Base-by-base conservation (phyloP, 2,329 filamentous ascomycete genomes). In the Colletotrichum kahawae region DNA sequence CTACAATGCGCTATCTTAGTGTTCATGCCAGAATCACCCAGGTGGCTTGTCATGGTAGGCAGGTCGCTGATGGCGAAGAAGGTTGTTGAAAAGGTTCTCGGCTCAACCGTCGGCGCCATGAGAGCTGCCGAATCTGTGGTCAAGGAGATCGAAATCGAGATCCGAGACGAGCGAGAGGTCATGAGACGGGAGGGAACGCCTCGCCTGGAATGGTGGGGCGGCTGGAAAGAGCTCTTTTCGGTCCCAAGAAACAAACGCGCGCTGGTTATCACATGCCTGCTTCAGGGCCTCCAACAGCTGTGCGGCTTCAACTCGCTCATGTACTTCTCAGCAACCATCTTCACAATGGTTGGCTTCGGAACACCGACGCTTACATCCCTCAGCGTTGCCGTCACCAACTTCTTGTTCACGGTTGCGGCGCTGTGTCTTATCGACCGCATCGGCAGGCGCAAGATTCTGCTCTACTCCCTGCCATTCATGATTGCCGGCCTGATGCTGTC, bases 281-380 rank as follows among this genome's bases (percentile, higher is more conserved):
- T 98, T 3, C 96, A 98, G 81, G 95, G 92, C 0, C 86, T 97
- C 8, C 96, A 98, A 84, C 96, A 98, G 82, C 89, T 98, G 1
- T 97, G 94, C 80, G 95, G 95, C 1, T 97, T 97, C 59, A 98
- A 98, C 85, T 95, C 94, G 13, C 88, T 98, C 34, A 98, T 98
- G 95, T 98, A 98, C 84, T 98, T 95, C 82, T 95, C 94, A 1
- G 94, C 94, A 5, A 95, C 94, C 9, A 95, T 96, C 34, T 96
- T 96, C 81, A 90, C 91, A 4, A 88, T 95, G 36, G 89, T 98
- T 1, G 93, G 93, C 1, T 98, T 98, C 82, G 88, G 90, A 56
- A 93, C 92, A 70, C 95, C 95, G 7, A 97, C 95, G 0, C 89
- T 96, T 65, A 95, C 94, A 2, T 95, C 95, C 1, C 89, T 97